phyloP scores from a whole-genome alignment of 164 flowering plant species.

The Vitis vinifera region DNA sequence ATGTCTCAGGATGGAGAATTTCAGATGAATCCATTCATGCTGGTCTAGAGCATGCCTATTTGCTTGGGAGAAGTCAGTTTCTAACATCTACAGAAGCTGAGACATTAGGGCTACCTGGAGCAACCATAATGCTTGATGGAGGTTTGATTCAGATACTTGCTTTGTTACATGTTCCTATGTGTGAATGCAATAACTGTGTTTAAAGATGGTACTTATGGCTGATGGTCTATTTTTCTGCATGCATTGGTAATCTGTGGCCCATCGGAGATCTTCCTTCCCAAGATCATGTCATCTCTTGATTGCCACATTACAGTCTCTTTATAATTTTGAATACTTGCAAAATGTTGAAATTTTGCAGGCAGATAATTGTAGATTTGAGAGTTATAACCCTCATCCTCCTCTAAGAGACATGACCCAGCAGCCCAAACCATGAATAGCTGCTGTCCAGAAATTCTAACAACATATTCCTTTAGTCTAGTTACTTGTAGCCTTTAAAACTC shows the following conservation, averaged over 20 bases:
- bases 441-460: too few species aligned
- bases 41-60: conserved; percentile 66
- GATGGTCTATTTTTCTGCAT: too few species aligned
- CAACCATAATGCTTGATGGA: conserved; percentile 81
- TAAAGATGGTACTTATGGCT: too few species aligned
- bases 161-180: background rate
- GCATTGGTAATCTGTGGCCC: too few species aligned
- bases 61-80: conserved; percentile 87
- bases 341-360: background rate
- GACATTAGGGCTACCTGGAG: conserved; percentile 58
- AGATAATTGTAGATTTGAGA: too few species aligned
- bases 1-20: conserved; percentile 60
- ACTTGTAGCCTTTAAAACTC: too few species aligned
- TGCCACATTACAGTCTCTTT: background rate
- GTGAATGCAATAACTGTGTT: too few species aligned
- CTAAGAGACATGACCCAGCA: too few species aligned
- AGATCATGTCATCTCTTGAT: background rate
- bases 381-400: too few species aligned
- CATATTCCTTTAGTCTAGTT: too few species aligned
- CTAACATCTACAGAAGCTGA: conserved; percentile 55
- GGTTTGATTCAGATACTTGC: conserved; percentile 34
- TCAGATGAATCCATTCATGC: conserved; percentile 65
- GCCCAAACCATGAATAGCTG: too few species aligned
- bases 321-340: background rate
- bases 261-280: too few species aligned